Evolutionary conservation across 2,329 filamentous ascomycete species (phyloP), one percentile per base, ranked within the genome.

Genomic region (Tolypocladium tropicale): DNA sequence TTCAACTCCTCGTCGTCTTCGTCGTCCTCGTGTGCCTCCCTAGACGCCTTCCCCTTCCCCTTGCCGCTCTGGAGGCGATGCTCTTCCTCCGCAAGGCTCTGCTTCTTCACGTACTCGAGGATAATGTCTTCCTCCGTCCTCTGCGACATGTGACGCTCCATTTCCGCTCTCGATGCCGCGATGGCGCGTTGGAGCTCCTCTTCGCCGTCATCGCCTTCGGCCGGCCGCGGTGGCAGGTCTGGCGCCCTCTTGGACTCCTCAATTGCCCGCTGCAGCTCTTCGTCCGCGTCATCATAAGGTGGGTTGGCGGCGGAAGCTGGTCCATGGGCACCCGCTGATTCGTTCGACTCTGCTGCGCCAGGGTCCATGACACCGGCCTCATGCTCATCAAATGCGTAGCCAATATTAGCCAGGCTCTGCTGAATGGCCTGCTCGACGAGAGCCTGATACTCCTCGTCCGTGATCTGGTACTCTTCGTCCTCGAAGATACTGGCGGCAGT

Each of bases 91-190:
- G 81, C 77, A 46, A 90, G 66, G 67, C 86, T 90, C 73, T 91
- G 86, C 73, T 84, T 87, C 76, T 86, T 88, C 43, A 90, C 79
- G 68, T 89, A 90, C 63, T 90, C 86, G 66, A 92, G 69, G 10
- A 91, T 81, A 57, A 88, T 83, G 56, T 90, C 82, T 66, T 92
- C 87, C 65, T 91, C 88, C 0, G 77, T 81, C 64, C 71, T 76
- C 55, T 73, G 68, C 39, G 67, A 71, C 52, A 69, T 67, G 37
- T 75, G 70, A 4, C 73, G 70, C 48, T 72, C 69, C 60, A 76
- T 63, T 54, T 78, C 69, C 36, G 75, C 68, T 54, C 70, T 68
- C 28, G 80, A 76, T 14, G 71, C 73, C 9, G 70, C 69, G 37
- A 83, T 70, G 1, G 74, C 79, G 11, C 69, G 74, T 41, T 73